Evolutionary conservation across 805 yeast genomes (phyloP), one percentile per base, ranked within the genome.

Genomic region (Starmerella geochares): DNA sequence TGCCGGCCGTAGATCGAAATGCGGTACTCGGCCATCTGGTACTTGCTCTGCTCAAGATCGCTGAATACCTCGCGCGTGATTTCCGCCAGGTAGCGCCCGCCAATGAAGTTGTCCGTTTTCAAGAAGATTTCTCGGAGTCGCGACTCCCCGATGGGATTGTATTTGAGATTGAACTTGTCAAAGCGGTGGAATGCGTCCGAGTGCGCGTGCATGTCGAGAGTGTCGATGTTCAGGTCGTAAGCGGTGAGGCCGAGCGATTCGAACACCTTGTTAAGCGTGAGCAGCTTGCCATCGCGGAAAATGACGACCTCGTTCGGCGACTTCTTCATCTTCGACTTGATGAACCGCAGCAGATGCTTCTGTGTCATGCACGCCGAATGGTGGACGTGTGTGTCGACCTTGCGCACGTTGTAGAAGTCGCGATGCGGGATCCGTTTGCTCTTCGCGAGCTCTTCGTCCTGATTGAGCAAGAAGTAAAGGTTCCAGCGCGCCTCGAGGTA

Each of bases 291-390:
- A 69, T 92, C 98, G 71, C 99, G 82, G 67, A 76, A 81, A 45
- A 94, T 92, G 13, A 92, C 99, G 54, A 83, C 81, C 64, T 94
- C 96, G 57, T 86, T 76, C 2, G 94, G 88, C 42, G 72, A 70
- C 52, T 86, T 84, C 69, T 90, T 86, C 68, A 92, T 80, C 69
- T 92, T 92, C 65, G 87, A 86, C 68, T 92, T 92, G 66, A 92
- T 92, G 66, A 86, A 92, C 60, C 99, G 81, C 57, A 92, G 72
- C 60, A 92, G 71, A 69, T 92, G 99, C 67, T 92, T 92, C 69
- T 92, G 98, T 62, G 94, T 94, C 97, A 94, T 94, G 67, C 96
- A 88, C 10, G 99, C 99, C 9, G 96, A 85, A 65, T 94, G 98
- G 65, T 92, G 99, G 60, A 92, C 95, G 73, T 92, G 99, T 17